Evolutionary conservation across 2,329 filamentous ascomycete species (phyloP).

Genomic region (Parastagonospora avenae): DNA sequence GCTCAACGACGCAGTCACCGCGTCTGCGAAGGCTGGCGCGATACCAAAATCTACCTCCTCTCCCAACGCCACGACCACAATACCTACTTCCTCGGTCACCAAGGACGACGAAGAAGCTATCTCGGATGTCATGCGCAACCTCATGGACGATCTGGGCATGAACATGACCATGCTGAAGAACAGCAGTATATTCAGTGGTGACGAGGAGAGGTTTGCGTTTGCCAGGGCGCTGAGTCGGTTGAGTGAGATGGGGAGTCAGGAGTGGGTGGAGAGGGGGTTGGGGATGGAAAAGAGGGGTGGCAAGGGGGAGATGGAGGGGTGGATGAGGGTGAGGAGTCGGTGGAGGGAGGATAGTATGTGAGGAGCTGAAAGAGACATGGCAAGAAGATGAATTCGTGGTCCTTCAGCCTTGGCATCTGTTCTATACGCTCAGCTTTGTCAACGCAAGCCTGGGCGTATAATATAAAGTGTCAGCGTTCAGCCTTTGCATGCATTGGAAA

Average conservation of each 20-base stretch:
- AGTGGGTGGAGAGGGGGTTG: constrained; percentile 87
- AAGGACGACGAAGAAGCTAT: constrained; percentile 56
- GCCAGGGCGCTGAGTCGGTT: constrained; percentile 83
- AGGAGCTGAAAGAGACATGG: too few species aligned
- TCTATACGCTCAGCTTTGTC: too few species aligned
- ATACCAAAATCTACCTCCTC: constrained; percentile 41
- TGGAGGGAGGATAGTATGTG: constrained; percentile 61
- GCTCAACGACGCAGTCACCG: constrained; percentile 53
- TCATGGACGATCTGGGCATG: constrained; percentile 87
- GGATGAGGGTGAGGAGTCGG: constrained; percentile 67
- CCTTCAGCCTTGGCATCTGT: too few species aligned
- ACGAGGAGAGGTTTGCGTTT: constrained; percentile 97
- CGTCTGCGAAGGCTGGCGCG: constrained; percentile 45
- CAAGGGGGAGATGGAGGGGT: constrained; percentile 67
- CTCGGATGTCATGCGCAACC: constrained; percentile 73
- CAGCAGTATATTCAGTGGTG: constrained; percentile 85
- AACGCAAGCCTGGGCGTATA: too few species aligned
- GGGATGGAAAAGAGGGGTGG: constrained; percentile 68
- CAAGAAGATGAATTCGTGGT: too few species aligned
- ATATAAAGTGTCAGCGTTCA: too few species aligned
- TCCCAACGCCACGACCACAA: not conserved
- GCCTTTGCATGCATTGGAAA: too few species aligned
- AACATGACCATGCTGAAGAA: constrained; percentile 85
- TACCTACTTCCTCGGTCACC: constrained; percentile 20
- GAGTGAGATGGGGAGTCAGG: constrained; percentile 88